Conservation (phyloP, 176 grass and related monocot genomes). For the Dactylis glomerata region DNA sequence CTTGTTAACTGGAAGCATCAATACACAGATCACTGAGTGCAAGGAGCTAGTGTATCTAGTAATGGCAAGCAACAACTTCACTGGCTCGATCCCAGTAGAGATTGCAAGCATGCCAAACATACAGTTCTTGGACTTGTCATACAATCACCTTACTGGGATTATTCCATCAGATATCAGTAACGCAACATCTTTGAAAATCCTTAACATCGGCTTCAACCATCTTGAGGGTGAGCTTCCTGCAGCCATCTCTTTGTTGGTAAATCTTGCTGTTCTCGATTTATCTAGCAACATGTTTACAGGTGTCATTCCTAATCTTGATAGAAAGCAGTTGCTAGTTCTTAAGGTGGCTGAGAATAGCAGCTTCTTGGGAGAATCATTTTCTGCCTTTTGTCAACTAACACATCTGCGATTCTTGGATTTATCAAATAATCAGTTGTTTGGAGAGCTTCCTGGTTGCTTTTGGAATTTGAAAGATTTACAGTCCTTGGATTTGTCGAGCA, state of each 20-base stretch:
- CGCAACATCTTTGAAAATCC: neutral
- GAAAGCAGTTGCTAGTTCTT: neutral
- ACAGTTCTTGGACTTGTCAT: neutral
- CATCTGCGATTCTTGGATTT: neutral
- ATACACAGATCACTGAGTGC: neutral
- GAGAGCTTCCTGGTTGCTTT: neutral
- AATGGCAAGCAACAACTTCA: neutral
- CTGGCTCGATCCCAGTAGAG: neutral
- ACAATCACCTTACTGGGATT: neutral
- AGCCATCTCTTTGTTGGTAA: neutral
- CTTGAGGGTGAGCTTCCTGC: neutral
- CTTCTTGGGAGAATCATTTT: neutral
- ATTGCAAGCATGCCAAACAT: neutral
- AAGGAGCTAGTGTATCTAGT: neutral
- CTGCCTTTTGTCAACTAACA: neutral
- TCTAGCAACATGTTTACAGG: neutral
- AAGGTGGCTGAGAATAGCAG: neutral
- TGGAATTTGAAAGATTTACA: neutral
- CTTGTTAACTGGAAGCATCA: neutral
- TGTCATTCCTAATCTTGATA: neutral
- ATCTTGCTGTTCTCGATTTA: neutral
- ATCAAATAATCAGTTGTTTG: neutral
- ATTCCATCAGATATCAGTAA: neutral
- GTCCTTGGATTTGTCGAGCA: neutral
- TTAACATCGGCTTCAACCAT: conserved; percentile 17